A percentile compares a stretch with the other conserved stretches of the same genome.
phyloP scores from a whole-genome alignment of 148 eudicot genomes.

The Linanthus parryae region DNA sequence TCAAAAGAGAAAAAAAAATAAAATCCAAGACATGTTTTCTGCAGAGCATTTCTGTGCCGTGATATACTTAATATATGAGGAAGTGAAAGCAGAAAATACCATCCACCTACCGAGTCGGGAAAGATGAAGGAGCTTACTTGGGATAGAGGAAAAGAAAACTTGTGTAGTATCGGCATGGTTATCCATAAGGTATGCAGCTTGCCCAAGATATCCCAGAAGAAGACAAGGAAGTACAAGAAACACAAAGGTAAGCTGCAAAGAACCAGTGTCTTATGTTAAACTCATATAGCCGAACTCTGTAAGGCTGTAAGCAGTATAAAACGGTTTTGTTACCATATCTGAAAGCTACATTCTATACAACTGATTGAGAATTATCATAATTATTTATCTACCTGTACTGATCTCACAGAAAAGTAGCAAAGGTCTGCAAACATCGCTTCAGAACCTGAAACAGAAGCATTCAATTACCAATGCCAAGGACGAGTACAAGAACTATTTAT shows the following conservation, averaged over 20 bases:
- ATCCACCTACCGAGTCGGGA: neutral
- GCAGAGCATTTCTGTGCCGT: too few species aligned
- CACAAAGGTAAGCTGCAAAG: conserved; percentile 83
- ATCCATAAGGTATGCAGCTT: conserved; percentile 95
- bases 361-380: neutral
- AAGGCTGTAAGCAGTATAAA: too few species aligned
- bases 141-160: conserved; percentile 80
- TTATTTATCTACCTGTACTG: conserved; percentile 69
- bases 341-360: too few species aligned
- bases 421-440: conserved; percentile 99
- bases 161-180: conserved; percentile 62
- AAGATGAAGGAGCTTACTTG: conserved; percentile 55
- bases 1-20: too few species aligned
- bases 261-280: conserved; percentile 12
- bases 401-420: conserved; percentile 94
- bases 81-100: conserved; percentile 1
- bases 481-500: too few species aligned
- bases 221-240: conserved; percentile 96
- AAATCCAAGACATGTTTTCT: too few species aligned
- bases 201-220: conserved; percentile 93
- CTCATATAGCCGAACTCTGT: neutral
- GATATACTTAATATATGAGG: too few species aligned
- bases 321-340: too few species aligned
- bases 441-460: conserved; percentile 56
- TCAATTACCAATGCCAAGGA: too few species aligned